Base-by-base conservation (phyloP, 306 rosid genomes). In the Pyrus betulifolia region DNA sequence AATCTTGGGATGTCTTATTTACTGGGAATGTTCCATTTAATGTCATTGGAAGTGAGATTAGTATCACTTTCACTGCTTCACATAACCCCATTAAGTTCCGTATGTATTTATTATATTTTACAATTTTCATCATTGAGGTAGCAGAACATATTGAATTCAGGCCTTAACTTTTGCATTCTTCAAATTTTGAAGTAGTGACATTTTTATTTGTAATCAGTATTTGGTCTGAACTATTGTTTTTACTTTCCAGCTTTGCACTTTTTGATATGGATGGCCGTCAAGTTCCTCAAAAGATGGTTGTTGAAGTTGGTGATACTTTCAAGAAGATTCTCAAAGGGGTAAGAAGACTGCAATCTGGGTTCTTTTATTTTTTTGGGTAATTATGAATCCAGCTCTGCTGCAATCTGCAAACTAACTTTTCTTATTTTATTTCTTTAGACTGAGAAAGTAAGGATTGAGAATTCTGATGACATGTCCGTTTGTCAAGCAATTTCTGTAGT, bases 251-350 rank as follows among this genome's bases (percentile, higher is more conserved):
- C 71, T 92, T 82, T 84, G 86, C 87, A 77, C 92, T 92, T 62
- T 92, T 85, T 76, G 77, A 84, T 76, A 80, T 70, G 31, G 86
- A 92, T 22, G 97, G 97, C 60, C 79, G 73, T 57, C 93, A 84
- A 90, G 93, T 92, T 90, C 89, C 90, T 63, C 96, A 82, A 51
- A 86, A 88, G 70, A 81, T 82, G 44, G 97, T 90, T 28, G 42
- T 88, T 52, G 89, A 90, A 79, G 89, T 90, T 42, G 97, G 97
- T 57, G 87, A 88, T 27, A 81, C 90, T 74, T 88, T 90, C 80
- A 88, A 88, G 88, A 87, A 69, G 74, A 88, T 92, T 75, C 86
- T 92, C 45, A 83, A 71, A 30, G 93, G 88, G 91, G 97, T 85
- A 84, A 64, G 78, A 49, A 11, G 18, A 15, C 18, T 59, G 44